Evolutionary conservation across 2,329 filamentous ascomycete genomes (phyloP), one percentile per base, ranked within the genome.

Genomic region (Cyphellophora europaea): DNA sequence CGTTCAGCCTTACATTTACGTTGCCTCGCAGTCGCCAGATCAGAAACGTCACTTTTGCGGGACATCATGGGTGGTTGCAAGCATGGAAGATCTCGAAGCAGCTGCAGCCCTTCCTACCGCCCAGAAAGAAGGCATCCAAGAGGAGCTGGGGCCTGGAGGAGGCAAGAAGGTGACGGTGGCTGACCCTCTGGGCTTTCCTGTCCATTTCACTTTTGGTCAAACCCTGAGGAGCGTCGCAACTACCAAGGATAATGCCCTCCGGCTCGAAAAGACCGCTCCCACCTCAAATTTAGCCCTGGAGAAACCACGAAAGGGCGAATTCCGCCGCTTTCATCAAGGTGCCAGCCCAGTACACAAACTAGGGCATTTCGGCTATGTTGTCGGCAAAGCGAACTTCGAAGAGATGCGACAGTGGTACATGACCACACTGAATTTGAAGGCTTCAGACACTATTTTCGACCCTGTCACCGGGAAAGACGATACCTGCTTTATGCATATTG

Each of bases 1-100:
- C 11, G 57, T 56, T 5, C 74, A 79, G 45, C 72, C 73, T 10
- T 78, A 74, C 50, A 58, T 77, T 2, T 63, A 78, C 29, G 74
- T 71, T 43, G 39, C 40, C 11, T 36, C 40, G 29, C 13, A 37
- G 27, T 42, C 39, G 3, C 42, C 42, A 15, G 42, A 45, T 13
- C 13, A 16, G 27, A 36, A 37, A 19, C 19, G 36, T 29, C 38
- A 44, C 30, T 45, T 45, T 29, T 14, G 30, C 5, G 42, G 39
- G 11, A 37, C 15, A 3, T 40, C 17, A 29, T 45, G 42, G 42
- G 42, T 37, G 3, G 42, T 45, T 6, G 42, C 42, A 18, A 35
- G 15, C n/a, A 19, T 30, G 11, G 27, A 40, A 10, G 42, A 45
- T 15, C 27, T 45, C 16, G 32, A 42, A 23, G 23, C 23, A 11